Evolutionary conservation across 371 early-diverging fungal genomes (phyloP).

Genomic region (Mortierella sp.): DNA sequence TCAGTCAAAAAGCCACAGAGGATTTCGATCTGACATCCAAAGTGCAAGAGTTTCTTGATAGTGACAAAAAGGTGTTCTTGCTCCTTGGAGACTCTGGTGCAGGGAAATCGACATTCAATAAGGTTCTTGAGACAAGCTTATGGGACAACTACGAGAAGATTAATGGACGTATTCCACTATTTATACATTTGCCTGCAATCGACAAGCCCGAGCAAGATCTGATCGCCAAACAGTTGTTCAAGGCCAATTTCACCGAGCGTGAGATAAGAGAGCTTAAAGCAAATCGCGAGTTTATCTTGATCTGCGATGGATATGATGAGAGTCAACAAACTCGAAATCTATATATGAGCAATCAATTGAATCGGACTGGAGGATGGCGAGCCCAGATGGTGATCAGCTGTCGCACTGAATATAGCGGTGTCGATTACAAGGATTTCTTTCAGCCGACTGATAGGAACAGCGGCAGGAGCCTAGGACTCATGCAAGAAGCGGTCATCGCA

Average conservation of each 20-base stretch:
- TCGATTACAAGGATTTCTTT: not conserved
- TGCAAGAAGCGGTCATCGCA: not conserved
- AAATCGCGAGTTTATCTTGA: not conserved
- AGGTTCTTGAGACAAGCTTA: not conserved
- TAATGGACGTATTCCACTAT: not conserved
- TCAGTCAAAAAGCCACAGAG: not conserved
- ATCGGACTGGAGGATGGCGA: not conserved
- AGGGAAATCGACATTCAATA: not conserved
- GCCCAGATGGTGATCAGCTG: constrained; percentile 2
- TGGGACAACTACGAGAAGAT: not conserved
- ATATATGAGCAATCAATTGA: not conserved
- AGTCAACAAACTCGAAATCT: constrained; percentile 1
- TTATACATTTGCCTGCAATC: not conserved
- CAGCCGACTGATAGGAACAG: not conserved
- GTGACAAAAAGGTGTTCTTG: not conserved
- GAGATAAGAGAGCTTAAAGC: not conserved
- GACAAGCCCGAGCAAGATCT: not conserved
- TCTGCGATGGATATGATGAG: not conserved
- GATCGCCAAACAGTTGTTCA: not conserved
- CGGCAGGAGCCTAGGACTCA: not conserved
- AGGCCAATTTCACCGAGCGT: not conserved
- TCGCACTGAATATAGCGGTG: not conserved
- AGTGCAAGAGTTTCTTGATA: not conserved
- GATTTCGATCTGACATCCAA: not conserved
- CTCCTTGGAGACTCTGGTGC: not conserved